Evolutionary conservation across 2,329 filamentous ascomycete species (phyloP).

Genomic region (Fusarium sp.): DNA sequence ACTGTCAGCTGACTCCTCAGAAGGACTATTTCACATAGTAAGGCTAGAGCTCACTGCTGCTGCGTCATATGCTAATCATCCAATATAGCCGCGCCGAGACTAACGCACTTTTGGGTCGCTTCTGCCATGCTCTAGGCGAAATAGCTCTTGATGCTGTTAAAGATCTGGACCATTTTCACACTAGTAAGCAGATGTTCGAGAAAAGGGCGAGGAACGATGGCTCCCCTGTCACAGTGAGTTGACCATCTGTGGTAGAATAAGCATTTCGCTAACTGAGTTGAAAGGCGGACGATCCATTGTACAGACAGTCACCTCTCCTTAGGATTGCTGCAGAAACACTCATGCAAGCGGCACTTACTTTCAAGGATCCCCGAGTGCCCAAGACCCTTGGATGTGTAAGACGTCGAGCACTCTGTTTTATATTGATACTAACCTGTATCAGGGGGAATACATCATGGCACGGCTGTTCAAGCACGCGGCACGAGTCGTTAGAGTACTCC

Average conservation of each 20-base stretch:
- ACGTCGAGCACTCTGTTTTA: fast-evolving
- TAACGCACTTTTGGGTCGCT: neutral
- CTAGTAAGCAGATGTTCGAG: neutral
- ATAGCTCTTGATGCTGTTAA: neutral
- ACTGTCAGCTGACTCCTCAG: neutral
- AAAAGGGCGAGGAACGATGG: neutral
- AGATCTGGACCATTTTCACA: neutral
- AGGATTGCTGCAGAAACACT: neutral
- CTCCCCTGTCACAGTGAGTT: neutral
- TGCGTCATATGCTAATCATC: neutral
- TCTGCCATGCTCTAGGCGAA: neutral
- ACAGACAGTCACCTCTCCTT: neutral
- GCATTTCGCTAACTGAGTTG: neutral
- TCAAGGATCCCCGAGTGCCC: neutral
- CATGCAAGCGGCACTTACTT: neutral
- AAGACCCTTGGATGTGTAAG: neutral
- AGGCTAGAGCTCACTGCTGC: neutral
- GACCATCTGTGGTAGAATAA: no score
- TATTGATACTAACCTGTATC: neutral
- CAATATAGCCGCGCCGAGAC: neutral
- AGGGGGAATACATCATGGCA: neutral
- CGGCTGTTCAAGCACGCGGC: neutral
- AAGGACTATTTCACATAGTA: neutral
- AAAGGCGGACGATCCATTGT: neutral
- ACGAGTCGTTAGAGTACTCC: neutral